Percentiles rank a stretch among this genome's conserved stretches.
These are phyloP conservation scores for Phytophthora constricta DNA, from an alignment of 352 stramenopile genomes.

Conservation along the genomic window DNA sequence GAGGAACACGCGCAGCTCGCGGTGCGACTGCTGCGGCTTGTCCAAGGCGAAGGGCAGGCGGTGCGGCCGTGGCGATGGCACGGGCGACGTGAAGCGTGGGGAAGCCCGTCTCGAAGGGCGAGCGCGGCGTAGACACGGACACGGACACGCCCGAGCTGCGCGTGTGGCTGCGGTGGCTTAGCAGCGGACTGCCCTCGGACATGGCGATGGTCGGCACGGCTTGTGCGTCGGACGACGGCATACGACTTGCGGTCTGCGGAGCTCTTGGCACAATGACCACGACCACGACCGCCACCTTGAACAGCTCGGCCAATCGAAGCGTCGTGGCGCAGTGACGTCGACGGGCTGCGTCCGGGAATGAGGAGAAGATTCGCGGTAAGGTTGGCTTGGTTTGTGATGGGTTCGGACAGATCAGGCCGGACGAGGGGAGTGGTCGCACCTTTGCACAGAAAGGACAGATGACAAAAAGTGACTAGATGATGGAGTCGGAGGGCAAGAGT, in stretches of 20 bases:
- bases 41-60: slow-evolving; percentile 57
- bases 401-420: too few relatives aligned
- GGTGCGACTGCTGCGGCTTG: slow-evolving; percentile 41
- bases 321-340: too few relatives aligned
- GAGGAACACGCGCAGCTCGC: too few relatives aligned
- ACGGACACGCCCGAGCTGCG: too few relatives aligned
- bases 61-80: slow-evolving; percentile 61
- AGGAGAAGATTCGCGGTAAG: too few relatives aligned
- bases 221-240: background rate
- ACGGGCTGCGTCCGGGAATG: too few relatives aligned
- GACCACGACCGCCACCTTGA: background rate
- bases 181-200: slow-evolving; percentile 32
- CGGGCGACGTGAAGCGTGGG: slow-evolving; percentile 64
- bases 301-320: too few relatives aligned
- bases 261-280: background rate
- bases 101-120: slow-evolving; percentile 77
- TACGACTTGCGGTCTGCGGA: slow-evolving; percentile 6
- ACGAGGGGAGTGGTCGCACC: too few relatives aligned
- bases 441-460: too few relatives aligned
- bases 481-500: too few relatives aligned
- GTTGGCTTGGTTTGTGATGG: too few relatives aligned
- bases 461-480: too few relatives aligned
- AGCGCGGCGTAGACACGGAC: slow-evolving; percentile 48
- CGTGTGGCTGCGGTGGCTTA: slow-evolving; percentile 20
- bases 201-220: slow-evolving; percentile 28